These are phyloP conservation scores for Solanum virginianum DNA, from an alignment of 257 asterid species.

Conservation along the genomic window DNA sequence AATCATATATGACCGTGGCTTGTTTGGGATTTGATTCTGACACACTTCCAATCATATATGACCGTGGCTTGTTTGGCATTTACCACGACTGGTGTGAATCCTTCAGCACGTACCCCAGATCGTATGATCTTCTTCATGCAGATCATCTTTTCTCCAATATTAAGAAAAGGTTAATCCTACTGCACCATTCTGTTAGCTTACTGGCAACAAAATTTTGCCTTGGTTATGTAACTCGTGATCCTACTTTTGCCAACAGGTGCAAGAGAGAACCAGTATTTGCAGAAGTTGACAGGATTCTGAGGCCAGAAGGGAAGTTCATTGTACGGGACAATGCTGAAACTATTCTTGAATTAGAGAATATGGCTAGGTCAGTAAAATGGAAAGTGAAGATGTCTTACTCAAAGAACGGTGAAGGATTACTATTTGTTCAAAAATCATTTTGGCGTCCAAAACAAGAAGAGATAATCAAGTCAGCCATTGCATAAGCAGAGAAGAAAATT, in stretches of 20 bases:
- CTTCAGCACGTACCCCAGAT: constrained; percentile 11
- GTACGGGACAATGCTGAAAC: constrained; percentile 10
- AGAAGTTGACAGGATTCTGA: constrained; percentile 11
- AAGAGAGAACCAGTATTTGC: neutral
- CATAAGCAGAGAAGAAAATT: neutral
- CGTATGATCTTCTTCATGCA: constrained; percentile 11
- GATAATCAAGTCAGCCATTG: constrained; percentile 2
- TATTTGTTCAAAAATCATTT: constrained; percentile 3
- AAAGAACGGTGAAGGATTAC: constrained; percentile 7
- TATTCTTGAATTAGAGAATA: constrained; percentile 4
- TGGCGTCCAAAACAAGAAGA: constrained; percentile 9
- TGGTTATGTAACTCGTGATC: neutral
- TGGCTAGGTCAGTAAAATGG: constrained; percentile 4
- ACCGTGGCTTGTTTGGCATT: constrained; percentile 10
- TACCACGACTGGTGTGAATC: constrained; percentile 15
- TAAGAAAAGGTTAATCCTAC: neutral
- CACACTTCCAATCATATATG: constrained; percentile 10
- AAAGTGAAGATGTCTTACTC: constrained; percentile 4
- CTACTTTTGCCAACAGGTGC: neutral
- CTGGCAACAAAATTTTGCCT: neutral
- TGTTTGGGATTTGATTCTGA: constrained; percentile 12
- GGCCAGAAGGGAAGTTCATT: constrained; percentile 7
- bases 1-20: constrained; percentile 8
- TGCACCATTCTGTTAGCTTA: neutral
- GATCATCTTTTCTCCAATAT: constrained; percentile 9